phyloP scores from a whole-genome alignment of 805 yeast genomes.

The Maudiozyma pseudohumilis region DNA sequence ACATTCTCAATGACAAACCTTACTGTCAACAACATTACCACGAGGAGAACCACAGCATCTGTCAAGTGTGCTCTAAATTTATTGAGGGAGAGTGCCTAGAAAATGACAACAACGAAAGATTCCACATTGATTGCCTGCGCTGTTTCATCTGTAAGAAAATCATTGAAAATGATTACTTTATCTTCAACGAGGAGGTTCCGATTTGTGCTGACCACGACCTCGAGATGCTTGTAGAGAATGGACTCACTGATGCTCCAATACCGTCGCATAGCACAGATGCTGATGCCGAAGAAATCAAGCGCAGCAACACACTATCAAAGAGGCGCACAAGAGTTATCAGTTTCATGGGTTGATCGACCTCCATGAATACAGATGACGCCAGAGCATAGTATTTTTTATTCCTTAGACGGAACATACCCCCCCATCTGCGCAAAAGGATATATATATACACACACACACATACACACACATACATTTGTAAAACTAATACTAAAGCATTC shows the following conservation, averaged over 20 bases:
- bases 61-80: constrained; percentile 63
- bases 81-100: constrained; percentile 91
- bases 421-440: too few species aligned
- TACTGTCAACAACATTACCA: constrained; percentile 77
- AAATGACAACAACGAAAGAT: constrained; percentile 58
- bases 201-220: constrained; percentile 26
- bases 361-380: too few species aligned
- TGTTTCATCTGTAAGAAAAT: constrained; percentile 50
- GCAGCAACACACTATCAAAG: constrained; percentile 18
- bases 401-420: too few species aligned
- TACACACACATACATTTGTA: too few species aligned
- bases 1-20: constrained; percentile 70
- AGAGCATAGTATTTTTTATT: too few species aligned
- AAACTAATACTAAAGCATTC: too few species aligned
- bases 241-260: neutral
- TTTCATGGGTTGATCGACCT: constrained; percentile 8
- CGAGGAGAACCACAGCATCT: constrained; percentile 60
- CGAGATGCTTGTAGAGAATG: constrained; percentile 8
- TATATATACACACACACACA: too few species aligned
- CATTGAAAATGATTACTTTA: constrained; percentile 46
- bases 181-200: constrained; percentile 24
- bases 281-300: neutral
- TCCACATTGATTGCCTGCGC: constrained; percentile 63
- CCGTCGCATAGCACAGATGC: too few species aligned
- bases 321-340: constrained; percentile 27